phyloP scores from a whole-genome alignment of 768 basidiomycete genomes.

The Crassisporium funariophilum region DNA sequence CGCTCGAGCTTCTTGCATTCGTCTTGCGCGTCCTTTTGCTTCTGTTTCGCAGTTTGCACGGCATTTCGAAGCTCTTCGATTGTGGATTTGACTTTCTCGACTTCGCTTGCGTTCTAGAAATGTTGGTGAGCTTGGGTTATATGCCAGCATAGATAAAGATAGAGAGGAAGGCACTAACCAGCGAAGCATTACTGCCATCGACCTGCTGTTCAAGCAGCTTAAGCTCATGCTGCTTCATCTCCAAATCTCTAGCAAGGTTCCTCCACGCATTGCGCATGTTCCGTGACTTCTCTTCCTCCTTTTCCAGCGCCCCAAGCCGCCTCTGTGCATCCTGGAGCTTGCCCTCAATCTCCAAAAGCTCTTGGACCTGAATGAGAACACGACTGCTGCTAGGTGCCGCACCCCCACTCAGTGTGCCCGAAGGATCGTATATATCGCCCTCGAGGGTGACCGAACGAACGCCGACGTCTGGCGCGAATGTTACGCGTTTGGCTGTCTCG shows the following conservation, averaged over 20 bases:
- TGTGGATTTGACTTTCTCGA: slow-evolving; percentile 67
- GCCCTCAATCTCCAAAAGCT: slow-evolving; percentile 69
- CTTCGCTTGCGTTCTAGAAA: slow-evolving; percentile 83
- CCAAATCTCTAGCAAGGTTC: slow-evolving; percentile 63
- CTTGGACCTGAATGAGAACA: slow-evolving; percentile 80
- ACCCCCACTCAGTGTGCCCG: slow-evolving; percentile 91
- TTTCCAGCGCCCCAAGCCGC: slow-evolving; percentile 53
- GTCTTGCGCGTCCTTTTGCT: slow-evolving; percentile 72
- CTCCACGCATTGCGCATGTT: slow-evolving; percentile 65
- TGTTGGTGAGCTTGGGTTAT: too few relatives aligned
- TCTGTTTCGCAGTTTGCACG: slow-evolving; percentile 67
- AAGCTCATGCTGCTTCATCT: slow-evolving; percentile 90
- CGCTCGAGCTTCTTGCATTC: slow-evolving; percentile 89
- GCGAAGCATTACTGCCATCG: slow-evolving; percentile 84
- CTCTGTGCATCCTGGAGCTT: slow-evolving; percentile 52
- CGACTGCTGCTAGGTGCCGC: slow-evolving; percentile 78
- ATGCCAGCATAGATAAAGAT: background rate
- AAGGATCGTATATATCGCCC: slow-evolving; percentile 96
- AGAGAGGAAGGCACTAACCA: slow-evolving; percentile 51
- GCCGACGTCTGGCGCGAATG: slow-evolving; percentile 69
- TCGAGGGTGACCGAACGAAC: slow-evolving; percentile 90
- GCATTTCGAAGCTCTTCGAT: slow-evolving; percentile 61
- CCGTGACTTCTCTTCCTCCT: slow-evolving; percentile 52
- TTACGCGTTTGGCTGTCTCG: slow-evolving; percentile 82
- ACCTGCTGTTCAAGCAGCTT: slow-evolving; percentile 81